These are phyloP conservation scores for Scheffersomyces stambukii DNA, from an alignment of 1,139 yeast genomes.

Conservation along the genomic window DNA sequence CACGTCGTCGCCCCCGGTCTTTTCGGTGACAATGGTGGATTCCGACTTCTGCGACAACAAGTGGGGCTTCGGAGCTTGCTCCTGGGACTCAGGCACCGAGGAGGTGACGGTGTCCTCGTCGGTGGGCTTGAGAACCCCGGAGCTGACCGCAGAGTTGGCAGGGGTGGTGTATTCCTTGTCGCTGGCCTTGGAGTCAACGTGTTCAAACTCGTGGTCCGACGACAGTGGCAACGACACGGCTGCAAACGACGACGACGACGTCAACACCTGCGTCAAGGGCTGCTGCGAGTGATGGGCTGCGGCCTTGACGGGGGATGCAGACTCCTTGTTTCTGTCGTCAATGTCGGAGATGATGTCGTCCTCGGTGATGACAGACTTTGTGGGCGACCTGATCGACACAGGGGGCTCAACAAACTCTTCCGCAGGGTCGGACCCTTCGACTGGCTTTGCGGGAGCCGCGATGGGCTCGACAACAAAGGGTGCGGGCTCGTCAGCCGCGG, in stretches of 20 bases:
- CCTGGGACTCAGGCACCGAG: conserved; percentile 2
- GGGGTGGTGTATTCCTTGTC: conserved; percentile 10
- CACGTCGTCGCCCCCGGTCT: conserved; percentile 3
- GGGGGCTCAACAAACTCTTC: conserved; percentile 7
- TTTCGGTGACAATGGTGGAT: conserved; percentile 7
- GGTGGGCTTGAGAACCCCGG: too few species aligned
- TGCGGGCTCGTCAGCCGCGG: too few species aligned
- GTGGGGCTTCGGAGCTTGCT: conserved; percentile 9
- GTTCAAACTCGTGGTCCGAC: conserved; percentile 17
- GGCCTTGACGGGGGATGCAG: neutral
- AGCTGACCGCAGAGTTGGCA: conserved; percentile 6
- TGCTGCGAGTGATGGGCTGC: conserved; percentile 3
- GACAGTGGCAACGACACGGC: conserved; percentile 28
- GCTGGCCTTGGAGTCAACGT: conserved; percentile 10
- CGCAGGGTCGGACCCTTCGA: too few species aligned
- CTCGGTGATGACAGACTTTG: conserved; percentile 8
- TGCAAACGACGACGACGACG: conserved; percentile 38
- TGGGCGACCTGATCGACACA: conserved; percentile 8
- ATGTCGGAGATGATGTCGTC: conserved; percentile 9
- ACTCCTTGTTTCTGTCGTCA: conserved; percentile 4
- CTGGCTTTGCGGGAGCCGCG: too few species aligned
- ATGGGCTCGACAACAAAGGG: too few species aligned
- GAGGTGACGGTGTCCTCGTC: conserved; percentile 4
- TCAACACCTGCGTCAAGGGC: conserved; percentile 21
- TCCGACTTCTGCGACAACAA: conserved; percentile 11